Evolutionary conservation across 177 flowering plant genomes (phyloP).

Genomic region (Telopea speciosissima): DNA sequence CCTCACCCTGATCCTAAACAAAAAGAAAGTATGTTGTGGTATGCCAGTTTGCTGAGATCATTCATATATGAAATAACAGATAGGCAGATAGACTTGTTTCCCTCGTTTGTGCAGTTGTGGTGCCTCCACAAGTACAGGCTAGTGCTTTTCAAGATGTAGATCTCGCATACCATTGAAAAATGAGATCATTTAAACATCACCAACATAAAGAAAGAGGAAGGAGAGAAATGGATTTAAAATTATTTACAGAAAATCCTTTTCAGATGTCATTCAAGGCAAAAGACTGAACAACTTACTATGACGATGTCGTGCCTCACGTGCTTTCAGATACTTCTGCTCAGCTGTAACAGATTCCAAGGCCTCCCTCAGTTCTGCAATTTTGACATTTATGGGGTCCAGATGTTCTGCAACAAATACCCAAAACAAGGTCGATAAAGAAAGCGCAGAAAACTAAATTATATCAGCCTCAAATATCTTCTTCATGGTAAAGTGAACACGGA

Average conservation of each 20-base stretch:
- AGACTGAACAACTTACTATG: conserved; percentile 54
- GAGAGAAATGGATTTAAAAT: not conserved
- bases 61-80: not conserved
- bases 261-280: not conserved
- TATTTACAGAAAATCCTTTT: too few species aligned
- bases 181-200: not conserved
- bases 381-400: conserved; percentile 91
- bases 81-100: not conserved
- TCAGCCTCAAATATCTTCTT: not conserved
- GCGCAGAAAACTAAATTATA: not conserved
- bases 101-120: not conserved
- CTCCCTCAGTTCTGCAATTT: conserved; percentile 91
- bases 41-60: not conserved
- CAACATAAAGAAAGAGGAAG: not conserved
- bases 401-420: conserved; percentile 53
- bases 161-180: not conserved
- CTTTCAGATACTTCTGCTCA: conserved; percentile 89
- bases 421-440: not conserved
- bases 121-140: not conserved
- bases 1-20: not conserved
- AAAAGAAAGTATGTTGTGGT: not conserved
- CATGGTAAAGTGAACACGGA: not conserved
- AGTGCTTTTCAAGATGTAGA: not conserved
- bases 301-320: conserved; percentile 97
- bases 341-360: conserved; percentile 87